A percentile compares a stretch with the other conserved stretches of the same genome.
Conservation (phyloP, 1,139 yeast species). For the Nakaseomyces sp. region DNA sequence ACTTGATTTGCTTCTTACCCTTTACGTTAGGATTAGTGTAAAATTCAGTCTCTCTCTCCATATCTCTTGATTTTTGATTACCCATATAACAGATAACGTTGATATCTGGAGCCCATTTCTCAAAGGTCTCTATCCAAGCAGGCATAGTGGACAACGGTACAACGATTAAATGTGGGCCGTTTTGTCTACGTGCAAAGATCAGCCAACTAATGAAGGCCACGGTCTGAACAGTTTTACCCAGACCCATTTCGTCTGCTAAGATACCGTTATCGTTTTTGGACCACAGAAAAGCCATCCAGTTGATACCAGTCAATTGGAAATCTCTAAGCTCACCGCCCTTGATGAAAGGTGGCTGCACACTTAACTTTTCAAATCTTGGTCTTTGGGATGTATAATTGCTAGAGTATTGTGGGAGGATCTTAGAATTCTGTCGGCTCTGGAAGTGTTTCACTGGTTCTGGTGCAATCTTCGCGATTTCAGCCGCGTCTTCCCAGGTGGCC, state of each 20-base stretch:
- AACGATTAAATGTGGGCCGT: conserved; percentile 93
- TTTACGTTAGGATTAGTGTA: conserved; percentile 45
- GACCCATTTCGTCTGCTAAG: conserved; percentile 98
- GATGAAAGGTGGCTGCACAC: conserved; percentile 79
- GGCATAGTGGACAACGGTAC: conserved; percentile 96
- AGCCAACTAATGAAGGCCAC: conserved; percentile 93
- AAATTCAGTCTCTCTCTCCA: conserved; percentile 79
- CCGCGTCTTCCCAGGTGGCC: conserved; percentile 95
- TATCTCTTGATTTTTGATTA: conserved; percentile 74
- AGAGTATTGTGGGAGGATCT: conserved; percentile 73
- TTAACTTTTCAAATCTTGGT: conserved; percentile 82
- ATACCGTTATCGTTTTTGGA: conserved; percentile 96
- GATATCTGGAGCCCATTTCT: conserved; percentile 94
- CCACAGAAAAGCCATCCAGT: conserved; percentile 99
- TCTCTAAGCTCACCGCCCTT: conserved; percentile 91
- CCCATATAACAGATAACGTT: conserved; percentile 91
- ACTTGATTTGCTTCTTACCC: conserved; percentile 57
- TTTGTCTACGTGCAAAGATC: conserved; percentile 85
- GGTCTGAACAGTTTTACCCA: conserved; percentile 97
- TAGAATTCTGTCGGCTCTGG: conserved; percentile 73
- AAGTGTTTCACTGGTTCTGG: conserved; percentile 79
- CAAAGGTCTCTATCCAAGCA: conserved; percentile 99
- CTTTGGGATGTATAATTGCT: conserved; percentile 70
- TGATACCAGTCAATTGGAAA: conserved; percentile 93
- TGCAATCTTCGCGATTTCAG: conserved; percentile 71